These are phyloP conservation scores for Trichoderma cornu-damae DNA, from an alignment of 2,329 filamentous ascomycete genomes.

Conservation along the genomic window DNA sequence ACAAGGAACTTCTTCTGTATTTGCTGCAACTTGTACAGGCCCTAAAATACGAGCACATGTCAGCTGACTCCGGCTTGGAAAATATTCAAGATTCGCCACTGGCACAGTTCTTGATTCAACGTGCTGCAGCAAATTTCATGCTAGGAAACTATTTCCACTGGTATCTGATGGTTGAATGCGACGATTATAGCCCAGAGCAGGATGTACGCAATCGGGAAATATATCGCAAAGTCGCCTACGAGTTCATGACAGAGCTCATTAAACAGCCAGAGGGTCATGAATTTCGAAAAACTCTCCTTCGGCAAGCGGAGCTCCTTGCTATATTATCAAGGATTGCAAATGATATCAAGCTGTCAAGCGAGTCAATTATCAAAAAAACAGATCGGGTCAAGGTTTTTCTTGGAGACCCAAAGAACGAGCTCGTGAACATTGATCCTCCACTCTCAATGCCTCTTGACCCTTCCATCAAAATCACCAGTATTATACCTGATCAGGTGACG, in stretches of 20 bases:
- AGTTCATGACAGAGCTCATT: conserved; percentile 88
- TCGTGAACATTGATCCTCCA: conserved; percentile 76
- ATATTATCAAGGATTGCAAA: conserved; percentile 83
- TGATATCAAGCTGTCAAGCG: conserved; percentile 76
- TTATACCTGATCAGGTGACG: conserved; percentile 75
- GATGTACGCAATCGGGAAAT: conserved; percentile 71
- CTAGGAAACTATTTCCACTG: conserved; percentile 95
- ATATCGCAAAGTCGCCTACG: conserved; percentile 88
- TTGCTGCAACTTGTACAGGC: conserved; percentile 92
- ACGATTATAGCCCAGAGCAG: conserved; percentile 74
- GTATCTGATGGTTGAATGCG: conserved; percentile 98
- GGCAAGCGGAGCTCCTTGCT: conserved; percentile 85
- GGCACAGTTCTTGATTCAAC: conserved; percentile 80
- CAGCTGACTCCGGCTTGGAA: conserved; percentile 52
- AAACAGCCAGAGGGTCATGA: conserved; percentile 64
- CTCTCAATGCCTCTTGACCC: conserved; percentile 87
- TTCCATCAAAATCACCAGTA: conserved; percentile 69
- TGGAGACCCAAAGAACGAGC: conserved; percentile 83
- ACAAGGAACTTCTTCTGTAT: conserved; percentile 86
- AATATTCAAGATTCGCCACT: conserved; percentile 72
- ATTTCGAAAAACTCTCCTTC: conserved; percentile 67
- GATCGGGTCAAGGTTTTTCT: conserved; percentile 81
- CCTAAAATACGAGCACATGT: conserved; percentile 83
- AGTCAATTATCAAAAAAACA: conserved; percentile 72
- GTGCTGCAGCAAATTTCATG: conserved; percentile 81